Percentiles rank a stretch among this genome's conserved stretches.
These are phyloP conservation scores for Linum trigynum DNA, from an alignment of 345 rosid species.

Conservation along the genomic window DNA sequence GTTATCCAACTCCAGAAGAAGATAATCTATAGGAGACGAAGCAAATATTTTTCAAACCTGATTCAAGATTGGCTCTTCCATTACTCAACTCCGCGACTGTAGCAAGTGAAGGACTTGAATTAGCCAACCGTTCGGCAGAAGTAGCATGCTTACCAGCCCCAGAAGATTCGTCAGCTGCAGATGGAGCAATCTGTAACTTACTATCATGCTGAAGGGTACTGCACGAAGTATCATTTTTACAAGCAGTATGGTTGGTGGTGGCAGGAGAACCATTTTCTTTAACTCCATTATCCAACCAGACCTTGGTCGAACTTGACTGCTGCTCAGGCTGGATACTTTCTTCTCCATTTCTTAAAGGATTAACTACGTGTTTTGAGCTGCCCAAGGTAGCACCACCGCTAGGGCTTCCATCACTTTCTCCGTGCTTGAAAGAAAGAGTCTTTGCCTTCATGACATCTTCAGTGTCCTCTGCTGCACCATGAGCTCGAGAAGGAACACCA, in stretches of 20 bases:
- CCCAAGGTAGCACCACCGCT: slow-evolving; percentile 28
- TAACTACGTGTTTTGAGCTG: slow-evolving; percentile 33
- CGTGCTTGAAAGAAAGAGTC: slow-evolving; percentile 42
- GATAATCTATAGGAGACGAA: not conserved
- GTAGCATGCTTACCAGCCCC: slow-evolving; percentile 33
- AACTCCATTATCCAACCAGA: slow-evolving; percentile 41
- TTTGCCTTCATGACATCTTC: slow-evolving; percentile 66
- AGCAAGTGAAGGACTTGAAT: slow-evolving; percentile 28
- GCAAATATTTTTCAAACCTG: slow-evolving; percentile 35
- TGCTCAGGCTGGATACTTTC: slow-evolving; percentile 44
- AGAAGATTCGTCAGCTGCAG: slow-evolving; percentile 42
- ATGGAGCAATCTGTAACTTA: slow-evolving; percentile 31
- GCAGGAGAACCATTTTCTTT: slow-evolving; percentile 40
- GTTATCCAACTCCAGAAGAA: slow-evolving; percentile 9
- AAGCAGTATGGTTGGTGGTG: slow-evolving; percentile 24
- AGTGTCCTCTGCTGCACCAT: slow-evolving; percentile 61
- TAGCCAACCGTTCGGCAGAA: slow-evolving; percentile 26
- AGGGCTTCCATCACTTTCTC: slow-evolving; percentile 56
- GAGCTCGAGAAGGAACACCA: slow-evolving; percentile 76
- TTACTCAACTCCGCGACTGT: slow-evolving; percentile 37
- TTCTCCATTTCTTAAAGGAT: slow-evolving; percentile 45
- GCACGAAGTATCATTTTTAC: slow-evolving; percentile 27
- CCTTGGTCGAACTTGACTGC: slow-evolving; percentile 48
- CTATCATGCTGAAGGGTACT: slow-evolving; percentile 33
- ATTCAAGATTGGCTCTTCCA: slow-evolving; percentile 38